Base-by-base conservation (phyloP, 1,139 yeast genomes). In the Geotrichum citri-aurantii region DNA sequence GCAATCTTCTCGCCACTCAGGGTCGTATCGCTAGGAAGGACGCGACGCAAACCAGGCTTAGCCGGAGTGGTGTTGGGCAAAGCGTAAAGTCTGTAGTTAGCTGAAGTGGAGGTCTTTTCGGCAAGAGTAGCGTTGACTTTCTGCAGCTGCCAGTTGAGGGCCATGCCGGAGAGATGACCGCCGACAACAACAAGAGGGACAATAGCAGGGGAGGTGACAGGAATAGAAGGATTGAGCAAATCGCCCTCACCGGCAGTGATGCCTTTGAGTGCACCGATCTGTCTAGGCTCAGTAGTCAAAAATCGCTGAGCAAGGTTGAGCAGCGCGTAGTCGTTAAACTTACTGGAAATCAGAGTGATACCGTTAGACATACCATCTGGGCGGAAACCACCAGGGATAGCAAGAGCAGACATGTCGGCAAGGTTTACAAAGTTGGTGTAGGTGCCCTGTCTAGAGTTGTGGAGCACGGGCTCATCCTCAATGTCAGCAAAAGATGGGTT, bases 371-470 rank as follows among this genome's bases (percentile, higher is more conserved):
- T 74, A 3, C 96, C 96, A 71, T 92, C 97, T 2, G 77, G 66
- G 62, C 87, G 76, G 80, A 89, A 91, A 0, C 96, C 97, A 31
- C 86, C 88, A 26, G 99, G 98, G 57, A 93, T 80, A 0, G 98
- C 90, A 67, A 93, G 78, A 1, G 96, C 98, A 42, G 95, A 86
- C 78, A 92, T 76, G 70, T 93, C 98, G 10, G 97, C 96, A 71
- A 93, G 80, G 71, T 93, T 93, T 66, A 89, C 97, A 73, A 93
- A 93, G 75, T 93, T 93, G 44, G 98, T 93, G 83, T 95, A 93
- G 24, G 97, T 90, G 42, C 99, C 99, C 75, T 93, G 99, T 66
- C 78, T 79, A 8, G 97, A 88, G 76, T 93, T 93, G 67, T 88
- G 81, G 56, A 78, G 73, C 46, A 93, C 77, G n/a, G 98, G 98